A percentile compares a stretch with the other conserved stretches of the same genome.
These are phyloP conservation scores for Strobilomyces dryophilus DNA, from an alignment of 768 basidiomycete genomes.

Conservation along the genomic window DNA sequence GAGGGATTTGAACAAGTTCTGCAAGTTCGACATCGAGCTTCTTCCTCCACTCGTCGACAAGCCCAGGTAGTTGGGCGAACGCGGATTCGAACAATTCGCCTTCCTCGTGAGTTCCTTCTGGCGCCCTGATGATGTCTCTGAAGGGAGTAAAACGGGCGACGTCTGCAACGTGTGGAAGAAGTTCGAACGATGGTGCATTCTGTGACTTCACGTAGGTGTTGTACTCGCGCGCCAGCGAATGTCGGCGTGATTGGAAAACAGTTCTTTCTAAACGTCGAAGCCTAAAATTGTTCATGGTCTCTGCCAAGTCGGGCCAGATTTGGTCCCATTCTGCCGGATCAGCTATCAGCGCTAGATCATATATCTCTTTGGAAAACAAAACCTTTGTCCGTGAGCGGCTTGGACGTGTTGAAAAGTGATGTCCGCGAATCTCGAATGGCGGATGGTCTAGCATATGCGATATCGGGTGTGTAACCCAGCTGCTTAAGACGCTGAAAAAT, in stretches of 20 bases:
- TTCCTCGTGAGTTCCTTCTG: background rate
- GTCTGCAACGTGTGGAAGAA: slow-evolving; percentile 11
- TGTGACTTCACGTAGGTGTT: background rate
- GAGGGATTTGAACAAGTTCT: background rate
- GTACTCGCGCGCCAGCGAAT: background rate
- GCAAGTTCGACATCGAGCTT: background rate
- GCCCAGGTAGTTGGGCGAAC: background rate
- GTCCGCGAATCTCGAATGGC: background rate
- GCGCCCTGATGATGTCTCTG: slow-evolving; percentile 3
- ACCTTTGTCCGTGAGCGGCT: slow-evolving; percentile 9
- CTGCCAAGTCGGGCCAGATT: background rate
- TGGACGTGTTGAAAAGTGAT: background rate
- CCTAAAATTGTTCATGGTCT: background rate
- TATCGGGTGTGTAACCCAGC: slow-evolving; percentile 6
- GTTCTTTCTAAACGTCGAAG: background rate
- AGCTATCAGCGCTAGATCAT: background rate
- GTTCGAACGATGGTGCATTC: background rate
- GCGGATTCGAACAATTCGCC: background rate
- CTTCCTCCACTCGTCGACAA: background rate
- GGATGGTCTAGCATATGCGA: background rate
- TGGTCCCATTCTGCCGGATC: background rate
- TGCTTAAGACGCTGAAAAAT: background rate
- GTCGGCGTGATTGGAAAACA: background rate
- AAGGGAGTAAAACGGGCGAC: slow-evolving; percentile 6
- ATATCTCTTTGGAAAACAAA: background rate